Evolutionary conservation across 1,284 basidiomycete genomes (phyloP), one percentile per base, ranked within the genome.

Genomic region (Boletus subluridellus): DNA sequence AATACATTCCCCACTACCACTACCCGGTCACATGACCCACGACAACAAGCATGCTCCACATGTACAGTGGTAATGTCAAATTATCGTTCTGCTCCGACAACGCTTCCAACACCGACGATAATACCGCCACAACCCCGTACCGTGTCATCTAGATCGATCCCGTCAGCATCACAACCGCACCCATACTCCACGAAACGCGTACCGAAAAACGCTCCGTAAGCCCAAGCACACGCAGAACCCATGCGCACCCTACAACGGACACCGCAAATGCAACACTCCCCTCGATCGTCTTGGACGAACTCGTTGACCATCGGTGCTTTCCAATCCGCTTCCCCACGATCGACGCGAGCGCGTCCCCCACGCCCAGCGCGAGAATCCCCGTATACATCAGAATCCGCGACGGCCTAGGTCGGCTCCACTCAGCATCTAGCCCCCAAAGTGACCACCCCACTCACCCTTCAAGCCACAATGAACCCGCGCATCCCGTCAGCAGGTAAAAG

Each of bases 401-500:
- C 26, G 86, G 83, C 41, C 91, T 94, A 62, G 48, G 63, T 54
- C 56, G 14, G 46, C 34, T 42, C 48, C 42, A 55, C 55, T 58
- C 58, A 68, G 59, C 34, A 32, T 46, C 41, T 26, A 4, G 15
- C 32, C 48, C 26, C 53, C 17, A 51, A 28, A 44, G 15, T 38
- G 11, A 49, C 32, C 52, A 53, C 15, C 15, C 39, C 52, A 81
- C 89, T 69, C 67, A 90, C 87, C 92, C 92, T 77, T 99, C 97
- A 54, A 99, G 82, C 97, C 97, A 99, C 28, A 99, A 72, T 24
- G 92, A 89, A 6, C 89, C 87, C 4, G 96, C 95, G 74, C 95
- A 98, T 1, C 97, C 97, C 0, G 94, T 94, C 55, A 99, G 77
- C 49, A 99, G 78, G 77, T 98, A 99, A 69, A 99, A 98, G 74